A percentile compares a stretch with the other conserved stretches of the same genome.
Conservation (phyloP, 2,329 filamentous ascomycete species). For the Cryphonectria radicalis region DNA sequence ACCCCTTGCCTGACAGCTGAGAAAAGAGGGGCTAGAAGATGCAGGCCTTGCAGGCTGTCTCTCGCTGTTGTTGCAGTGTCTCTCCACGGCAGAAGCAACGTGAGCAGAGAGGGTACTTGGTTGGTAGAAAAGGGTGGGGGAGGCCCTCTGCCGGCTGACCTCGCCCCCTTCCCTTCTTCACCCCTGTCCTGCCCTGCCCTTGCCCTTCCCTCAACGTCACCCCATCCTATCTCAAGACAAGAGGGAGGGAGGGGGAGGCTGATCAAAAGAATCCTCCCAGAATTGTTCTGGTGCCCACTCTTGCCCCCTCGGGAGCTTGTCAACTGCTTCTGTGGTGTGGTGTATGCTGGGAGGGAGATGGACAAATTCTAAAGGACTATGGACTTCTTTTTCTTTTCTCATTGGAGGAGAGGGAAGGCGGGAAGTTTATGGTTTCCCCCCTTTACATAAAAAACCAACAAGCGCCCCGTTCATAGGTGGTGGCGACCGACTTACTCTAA, state of each 20-base stretch:
- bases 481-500: no score
- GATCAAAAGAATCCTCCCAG: not conserved
- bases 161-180: not conserved
- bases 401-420: not conserved
- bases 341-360: not conserved
- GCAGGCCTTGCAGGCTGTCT: not conserved
- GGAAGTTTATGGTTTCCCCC: not conserved
- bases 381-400: not conserved
- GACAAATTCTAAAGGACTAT: not conserved
- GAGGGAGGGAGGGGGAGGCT: not conserved
- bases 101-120: not conserved
- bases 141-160: not conserved
- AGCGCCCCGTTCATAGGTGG: not conserved
- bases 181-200: not conserved
- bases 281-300: not conserved
- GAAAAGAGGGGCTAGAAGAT: not conserved
- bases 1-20: not conserved
- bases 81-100: slow-evolving; percentile 1
- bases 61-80: not conserved
- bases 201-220: not conserved
- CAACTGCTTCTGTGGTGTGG: not conserved
- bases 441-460: not conserved
- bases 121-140: not conserved
- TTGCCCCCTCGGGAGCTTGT: not conserved
- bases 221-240: slow-evolving; percentile 2